Conservation (phyloP, 1,139 yeast species). For the Nakaseomyces sp. region DNA sequence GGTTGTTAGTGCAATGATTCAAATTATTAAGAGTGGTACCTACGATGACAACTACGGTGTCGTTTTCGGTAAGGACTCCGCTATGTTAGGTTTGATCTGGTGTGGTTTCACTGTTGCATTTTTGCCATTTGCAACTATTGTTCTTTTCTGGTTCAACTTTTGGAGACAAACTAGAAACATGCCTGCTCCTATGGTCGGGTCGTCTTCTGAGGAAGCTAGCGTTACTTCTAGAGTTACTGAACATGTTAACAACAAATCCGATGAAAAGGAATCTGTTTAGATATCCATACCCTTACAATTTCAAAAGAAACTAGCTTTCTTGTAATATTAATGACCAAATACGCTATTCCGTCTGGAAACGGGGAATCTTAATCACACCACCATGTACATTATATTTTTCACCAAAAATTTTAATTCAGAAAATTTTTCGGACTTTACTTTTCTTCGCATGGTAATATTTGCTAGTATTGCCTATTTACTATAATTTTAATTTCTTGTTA, state of each 20-base stretch:
- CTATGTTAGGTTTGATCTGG: slow-evolving; percentile 28
- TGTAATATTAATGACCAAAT: not conserved
- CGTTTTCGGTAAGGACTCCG: slow-evolving; percentile 18
- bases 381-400: not conserved
- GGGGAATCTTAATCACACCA: not conserved
- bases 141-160: slow-evolving; percentile 1
- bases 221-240: slow-evolving; percentile 3
- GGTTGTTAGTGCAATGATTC: slow-evolving; percentile 24
- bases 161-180: slow-evolving; percentile 1
- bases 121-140: slow-evolving; percentile 7
- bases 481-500: not conserved
- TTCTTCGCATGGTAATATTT: slow-evolving; percentile 2
- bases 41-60: slow-evolving; percentile 27
- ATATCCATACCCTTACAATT: not conserved
- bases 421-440: not conserved
- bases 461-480: not conserved
- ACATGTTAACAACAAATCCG: slow-evolving; percentile 3
- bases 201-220: slow-evolving; percentile 1
- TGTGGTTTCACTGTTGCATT: slow-evolving; percentile 24
- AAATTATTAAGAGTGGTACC: slow-evolving; percentile 29
- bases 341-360: slow-evolving; percentile 1
- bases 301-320: not conserved
- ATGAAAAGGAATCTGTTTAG: slow-evolving; percentile 4
- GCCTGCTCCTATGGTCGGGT: not conserved
- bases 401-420: not conserved